These are phyloP conservation scores for Hypericum perforatum DNA, from an alignment of 345 rosid species.

Conservation along the genomic window DNA sequence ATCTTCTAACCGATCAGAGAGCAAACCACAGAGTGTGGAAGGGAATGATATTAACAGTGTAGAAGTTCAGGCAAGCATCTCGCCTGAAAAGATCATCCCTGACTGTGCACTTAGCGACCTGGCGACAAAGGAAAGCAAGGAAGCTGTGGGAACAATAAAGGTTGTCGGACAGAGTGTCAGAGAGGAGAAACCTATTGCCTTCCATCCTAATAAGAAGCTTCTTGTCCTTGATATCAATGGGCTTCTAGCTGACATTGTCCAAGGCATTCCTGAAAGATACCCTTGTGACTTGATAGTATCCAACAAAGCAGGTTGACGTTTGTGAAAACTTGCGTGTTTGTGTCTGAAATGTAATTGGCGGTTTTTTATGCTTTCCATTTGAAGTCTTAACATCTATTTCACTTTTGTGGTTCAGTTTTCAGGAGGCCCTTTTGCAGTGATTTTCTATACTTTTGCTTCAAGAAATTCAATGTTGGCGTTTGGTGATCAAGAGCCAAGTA, in stretches of 20 bases:
- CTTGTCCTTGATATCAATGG: constrained; percentile 26
- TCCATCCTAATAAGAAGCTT: constrained; percentile 14
- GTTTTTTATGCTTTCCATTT: neutral
- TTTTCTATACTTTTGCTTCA: constrained; percentile 20
- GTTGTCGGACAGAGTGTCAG: neutral
- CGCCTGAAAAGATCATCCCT: no score
- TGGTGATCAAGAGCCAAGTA: constrained; percentile 24
- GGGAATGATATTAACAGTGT: no score
- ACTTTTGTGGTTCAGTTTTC: constrained; percentile 16
- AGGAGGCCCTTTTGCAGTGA: constrained; percentile 23
- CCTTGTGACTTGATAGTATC: constrained; percentile 9
- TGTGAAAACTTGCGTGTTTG: neutral
- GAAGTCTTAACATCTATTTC: neutral
- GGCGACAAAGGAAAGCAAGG: no score
- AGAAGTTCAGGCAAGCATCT: no score
- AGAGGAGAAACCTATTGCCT: constrained; percentile 14
- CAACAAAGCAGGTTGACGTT: constrained; percentile 15
- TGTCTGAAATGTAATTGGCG: neutral
- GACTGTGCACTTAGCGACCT: no score
- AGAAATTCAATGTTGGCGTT: constrained; percentile 24
- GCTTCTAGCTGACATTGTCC: constrained; percentile 21
- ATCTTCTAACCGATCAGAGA: no score
- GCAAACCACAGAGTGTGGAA: no score
- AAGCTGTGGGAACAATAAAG: no score
- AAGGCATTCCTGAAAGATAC: neutral